Percentiles rank a stretch among this genome's conserved stretches.
Conservation (phyloP, 495 filamentous ascomycete genomes). For the Neurospora cerealis region DNA sequence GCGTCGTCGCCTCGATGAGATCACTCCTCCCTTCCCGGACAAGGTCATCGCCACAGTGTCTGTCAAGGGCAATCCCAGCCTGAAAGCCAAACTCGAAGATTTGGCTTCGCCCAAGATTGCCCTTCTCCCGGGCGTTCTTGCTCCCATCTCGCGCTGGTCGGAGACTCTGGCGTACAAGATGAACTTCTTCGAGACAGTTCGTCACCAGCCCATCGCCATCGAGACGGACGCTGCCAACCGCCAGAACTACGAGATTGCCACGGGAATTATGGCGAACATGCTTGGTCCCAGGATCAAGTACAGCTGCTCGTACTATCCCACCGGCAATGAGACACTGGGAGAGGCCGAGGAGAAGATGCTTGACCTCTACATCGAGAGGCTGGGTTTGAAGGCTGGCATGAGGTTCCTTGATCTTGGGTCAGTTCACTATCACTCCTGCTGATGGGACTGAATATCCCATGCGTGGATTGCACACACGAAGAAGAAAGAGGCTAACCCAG, state of each 20-base stretch:
- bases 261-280: conserved; percentile 42
- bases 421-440: conserved; percentile 4
- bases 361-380: conserved; percentile 45
- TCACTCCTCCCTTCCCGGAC: conserved; percentile 11
- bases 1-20: conserved; percentile 36
- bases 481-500: neutral
- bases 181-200: conserved; percentile 42
- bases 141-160: neutral
- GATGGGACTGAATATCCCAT: neutral
- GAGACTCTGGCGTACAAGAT: conserved; percentile 44
- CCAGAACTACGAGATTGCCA: conserved; percentile 60
- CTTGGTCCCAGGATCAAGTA: conserved; percentile 61
- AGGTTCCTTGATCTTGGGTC: conserved; percentile 54
- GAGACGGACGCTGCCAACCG: conserved; percentile 50
- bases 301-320: conserved; percentile 47
- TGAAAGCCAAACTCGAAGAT: neutral
- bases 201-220: conserved; percentile 49
- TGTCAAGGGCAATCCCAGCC: neutral
- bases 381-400: conserved; percentile 46
- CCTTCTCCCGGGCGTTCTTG: neutral
- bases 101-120: conserved; percentile 29
- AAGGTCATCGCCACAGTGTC: neutral
- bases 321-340: conserved; percentile 43
- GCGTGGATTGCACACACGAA: neutral
- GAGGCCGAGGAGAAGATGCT: conserved; percentile 60